These are phyloP conservation scores for Pseudozyma sp. DNA, from an alignment of 1,284 basidiomycete genomes.

Conservation along the genomic window DNA sequence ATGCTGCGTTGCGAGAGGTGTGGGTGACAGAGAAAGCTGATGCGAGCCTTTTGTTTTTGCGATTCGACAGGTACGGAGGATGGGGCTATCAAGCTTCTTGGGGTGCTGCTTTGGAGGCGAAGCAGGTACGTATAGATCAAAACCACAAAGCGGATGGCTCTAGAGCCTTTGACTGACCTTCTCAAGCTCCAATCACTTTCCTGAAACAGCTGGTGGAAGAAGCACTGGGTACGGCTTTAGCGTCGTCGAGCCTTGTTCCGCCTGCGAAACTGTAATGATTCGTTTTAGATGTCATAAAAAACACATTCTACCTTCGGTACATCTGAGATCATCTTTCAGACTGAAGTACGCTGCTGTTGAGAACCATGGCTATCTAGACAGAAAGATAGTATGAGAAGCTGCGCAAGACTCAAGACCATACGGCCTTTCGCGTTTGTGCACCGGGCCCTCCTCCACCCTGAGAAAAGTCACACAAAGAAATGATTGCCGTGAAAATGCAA, in stretches of 20 bases:
- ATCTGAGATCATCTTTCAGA: no score
- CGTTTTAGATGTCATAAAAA: no score
- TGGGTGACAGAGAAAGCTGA: no score
- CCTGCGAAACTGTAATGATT: slow-evolving; percentile 5
- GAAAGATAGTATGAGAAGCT: no score
- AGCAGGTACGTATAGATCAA: slow-evolving; percentile 18
- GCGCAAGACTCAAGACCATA: no score
- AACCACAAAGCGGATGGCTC: background rate
- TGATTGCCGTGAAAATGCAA: background rate
- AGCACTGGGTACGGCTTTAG: slow-evolving; percentile 7
- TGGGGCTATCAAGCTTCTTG: slow-evolving; percentile 60
- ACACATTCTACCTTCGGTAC: background rate
- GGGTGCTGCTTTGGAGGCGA: slow-evolving; percentile 55
- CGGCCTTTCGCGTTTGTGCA: no score
- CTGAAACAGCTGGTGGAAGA: slow-evolving; percentile 27
- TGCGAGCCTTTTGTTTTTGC: no score
- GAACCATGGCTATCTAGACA: no score
- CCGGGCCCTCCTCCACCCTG: no score
- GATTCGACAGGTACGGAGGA: slow-evolving; percentile 38
- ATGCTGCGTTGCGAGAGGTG: background rate
- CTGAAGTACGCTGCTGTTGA: no score
- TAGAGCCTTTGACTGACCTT: no score
- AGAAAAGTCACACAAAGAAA: background rate
- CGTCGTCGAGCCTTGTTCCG: background rate
- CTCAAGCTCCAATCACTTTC: background rate